phyloP scores from a whole-genome alignment of 495 filamentous ascomycete species.

The Penicillium roqueforti region DNA sequence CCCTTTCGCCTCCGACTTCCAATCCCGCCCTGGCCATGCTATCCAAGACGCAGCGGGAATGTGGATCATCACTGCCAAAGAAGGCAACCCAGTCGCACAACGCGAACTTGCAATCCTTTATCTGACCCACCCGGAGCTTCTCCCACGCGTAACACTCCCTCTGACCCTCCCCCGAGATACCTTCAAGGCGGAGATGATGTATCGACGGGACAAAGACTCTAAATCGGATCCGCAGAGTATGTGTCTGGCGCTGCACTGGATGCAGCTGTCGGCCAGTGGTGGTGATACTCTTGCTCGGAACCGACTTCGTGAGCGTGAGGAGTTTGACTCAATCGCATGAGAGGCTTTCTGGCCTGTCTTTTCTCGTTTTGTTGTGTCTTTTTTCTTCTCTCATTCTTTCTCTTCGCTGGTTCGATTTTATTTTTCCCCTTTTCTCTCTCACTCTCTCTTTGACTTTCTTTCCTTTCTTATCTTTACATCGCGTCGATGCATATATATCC shows the following conservation, averaged over 20 bases:
- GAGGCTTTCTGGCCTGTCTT: slow-evolving; percentile 15
- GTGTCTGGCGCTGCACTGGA: slow-evolving; percentile 97
- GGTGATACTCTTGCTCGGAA: slow-evolving; percentile 85
- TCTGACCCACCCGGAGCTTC: slow-evolving; percentile 83
- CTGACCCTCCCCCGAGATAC: slow-evolving; percentile 82
- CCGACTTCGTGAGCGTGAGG: slow-evolving; percentile 71
- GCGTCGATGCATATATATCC: slow-evolving; percentile 27
- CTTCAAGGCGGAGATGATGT: slow-evolving; percentile 86
- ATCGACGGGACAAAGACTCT: slow-evolving; percentile 49
- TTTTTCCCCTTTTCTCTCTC: slow-evolving; percentile 5
- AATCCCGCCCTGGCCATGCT: slow-evolving; percentile 37
- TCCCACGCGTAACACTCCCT: slow-evolving; percentile 79
- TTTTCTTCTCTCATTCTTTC: slow-evolving; percentile 7
- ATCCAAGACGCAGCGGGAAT: slow-evolving; percentile 86
- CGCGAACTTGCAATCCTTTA: slow-evolving; percentile 93
- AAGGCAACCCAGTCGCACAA: slow-evolving; percentile 88
- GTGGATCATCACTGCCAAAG: slow-evolving; percentile 92
- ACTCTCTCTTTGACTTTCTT: slow-evolving; percentile 2
- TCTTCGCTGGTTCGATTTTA: slow-evolving; percentile 14
- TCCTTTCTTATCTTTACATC: not conserved
- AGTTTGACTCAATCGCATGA: slow-evolving; percentile 52
- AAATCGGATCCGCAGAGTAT: slow-evolving; percentile 81
- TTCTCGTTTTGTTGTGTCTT: slow-evolving; percentile 13
- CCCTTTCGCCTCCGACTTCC: slow-evolving; percentile 35
- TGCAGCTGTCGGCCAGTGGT: slow-evolving; percentile 83